Percentiles rank a stretch among this genome's conserved stretches.
These are phyloP conservation scores for Stemphylium vesicarium DNA, from an alignment of 2,329 filamentous ascomycete species.

Conservation along the genomic window DNA sequence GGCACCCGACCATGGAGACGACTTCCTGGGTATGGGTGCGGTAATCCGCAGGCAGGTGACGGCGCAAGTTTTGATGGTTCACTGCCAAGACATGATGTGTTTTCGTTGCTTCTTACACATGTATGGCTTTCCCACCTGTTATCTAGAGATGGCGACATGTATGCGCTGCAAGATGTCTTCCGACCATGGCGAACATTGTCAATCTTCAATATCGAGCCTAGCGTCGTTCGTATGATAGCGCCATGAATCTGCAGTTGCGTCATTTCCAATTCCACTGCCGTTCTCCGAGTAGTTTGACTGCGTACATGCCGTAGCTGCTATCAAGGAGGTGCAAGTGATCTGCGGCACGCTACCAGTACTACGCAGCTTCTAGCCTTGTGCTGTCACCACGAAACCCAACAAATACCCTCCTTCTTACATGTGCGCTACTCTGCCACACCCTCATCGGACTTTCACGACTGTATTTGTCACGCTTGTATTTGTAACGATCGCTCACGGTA, in stretches of 20 bases:
- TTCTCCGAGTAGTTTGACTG: background rate
- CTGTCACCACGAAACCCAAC: conserved; percentile 15
- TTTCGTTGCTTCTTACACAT: no score
- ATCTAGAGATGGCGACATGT: no score
- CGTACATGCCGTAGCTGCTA: background rate
- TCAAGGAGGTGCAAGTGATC: conserved; percentile 13
- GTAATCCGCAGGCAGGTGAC: background rate
- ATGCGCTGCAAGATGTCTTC: no score
- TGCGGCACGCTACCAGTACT: conserved; percentile 15
- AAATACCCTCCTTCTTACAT: conserved; percentile 6
- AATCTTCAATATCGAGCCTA: background rate
- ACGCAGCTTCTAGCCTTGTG: conserved; percentile 15
- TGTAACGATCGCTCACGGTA: conserved; percentile 21
- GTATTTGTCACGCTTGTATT: conserved; percentile 16
- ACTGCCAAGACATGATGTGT: background rate
- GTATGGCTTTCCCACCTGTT: no score
- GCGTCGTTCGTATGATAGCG: background rate
- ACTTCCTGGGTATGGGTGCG: no score
- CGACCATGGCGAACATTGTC: no score
- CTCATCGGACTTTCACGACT: background rate
- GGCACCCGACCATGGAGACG: background rate
- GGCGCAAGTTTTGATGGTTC: background rate
- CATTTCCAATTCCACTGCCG: background rate
- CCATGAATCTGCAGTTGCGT: background rate
- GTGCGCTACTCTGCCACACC: background rate